Conservation (phyloP, 2,329 filamentous ascomycete genomes). For the Chrysoporthe cubensis region DNA sequence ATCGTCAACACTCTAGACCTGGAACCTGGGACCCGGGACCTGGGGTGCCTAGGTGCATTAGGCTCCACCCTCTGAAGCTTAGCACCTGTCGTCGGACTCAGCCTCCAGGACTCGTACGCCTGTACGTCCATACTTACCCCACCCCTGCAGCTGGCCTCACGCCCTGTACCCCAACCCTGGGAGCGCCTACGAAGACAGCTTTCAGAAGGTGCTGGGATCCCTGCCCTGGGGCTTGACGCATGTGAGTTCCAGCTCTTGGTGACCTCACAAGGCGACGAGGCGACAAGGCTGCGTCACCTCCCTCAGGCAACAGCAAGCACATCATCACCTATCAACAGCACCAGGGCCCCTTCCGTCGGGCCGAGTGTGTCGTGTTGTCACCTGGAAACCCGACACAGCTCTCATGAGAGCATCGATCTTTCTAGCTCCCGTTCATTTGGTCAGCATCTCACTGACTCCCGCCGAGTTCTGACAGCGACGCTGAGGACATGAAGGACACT, state of each 20-base stretch:
- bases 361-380: background rate
- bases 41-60: too few relatives aligned
- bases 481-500: background rate
- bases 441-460: background rate
- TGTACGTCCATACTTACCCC: background rate
- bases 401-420: background rate
- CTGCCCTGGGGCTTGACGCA: background rate
- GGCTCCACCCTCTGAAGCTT: too few relatives aligned
- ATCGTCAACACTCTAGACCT: too few relatives aligned
- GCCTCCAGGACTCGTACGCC: too few relatives aligned
- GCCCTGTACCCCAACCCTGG: background rate
- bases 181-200: background rate
- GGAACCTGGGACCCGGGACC: too few relatives aligned
- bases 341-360: background rate
- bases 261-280: conserved; percentile 21
- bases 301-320: conserved; percentile 13
- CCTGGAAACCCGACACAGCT: background rate
- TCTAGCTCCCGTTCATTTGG: background rate
- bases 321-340: conserved; percentile 7
- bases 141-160: background rate
- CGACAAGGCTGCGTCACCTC: conserved; percentile 29
- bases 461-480: background rate
- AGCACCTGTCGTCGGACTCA: too few relatives aligned
- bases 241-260: background rate
- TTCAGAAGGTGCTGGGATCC: background rate